Evolutionary conservation across 352 stramenopile species (phyloP), one percentile per base, ranked within the genome.

Genomic region (Phytophthora parvispora): DNA sequence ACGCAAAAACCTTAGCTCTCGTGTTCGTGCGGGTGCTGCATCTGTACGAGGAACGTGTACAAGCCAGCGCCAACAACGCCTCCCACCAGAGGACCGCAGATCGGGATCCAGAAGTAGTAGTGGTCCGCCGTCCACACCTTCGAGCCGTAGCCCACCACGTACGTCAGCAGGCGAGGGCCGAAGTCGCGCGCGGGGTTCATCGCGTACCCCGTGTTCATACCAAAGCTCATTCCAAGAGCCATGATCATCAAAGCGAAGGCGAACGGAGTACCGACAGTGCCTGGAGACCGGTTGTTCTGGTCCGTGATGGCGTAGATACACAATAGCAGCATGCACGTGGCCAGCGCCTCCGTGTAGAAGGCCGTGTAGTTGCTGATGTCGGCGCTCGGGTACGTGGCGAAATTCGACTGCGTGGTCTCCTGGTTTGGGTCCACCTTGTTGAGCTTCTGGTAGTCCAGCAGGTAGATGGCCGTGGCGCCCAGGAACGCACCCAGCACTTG

Each of bases 361-460:
- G 55, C 55, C n/a, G 55, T 62, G 8, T 43, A 4, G 40, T 62
- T 62, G 55, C 15, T 62, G 38, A 62, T 62, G 36, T 62, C 55
- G 10, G 24, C 40, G 38, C 55, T 62, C 27, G 38, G 55, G 25
- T 62, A 62, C 55, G 55, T 62, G 25, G 55, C 38, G 40, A 62
- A 62, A 27, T 62, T 62, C 27, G 18, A 15, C 25, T 53, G 55
- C 27, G 55, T 62, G 7, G 38, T 62, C 27, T 53, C 38, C 55
- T 42, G 43, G 38, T 40, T 40, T n/a, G 55, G 55, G 25, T 62
- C 55, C 6, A 53, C 18, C 38, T 62, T 53, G 16, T 22, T 13
- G 55, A 62, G 48, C 55, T 62, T 53, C 55, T 62, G 38, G 55
- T 62, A 62, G 55, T 62, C 29, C 16, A 62, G 55, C 55, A 62